Conservation (phyloP, 495 filamentous ascomycete genomes). For the Neurospora discreta region DNA sequence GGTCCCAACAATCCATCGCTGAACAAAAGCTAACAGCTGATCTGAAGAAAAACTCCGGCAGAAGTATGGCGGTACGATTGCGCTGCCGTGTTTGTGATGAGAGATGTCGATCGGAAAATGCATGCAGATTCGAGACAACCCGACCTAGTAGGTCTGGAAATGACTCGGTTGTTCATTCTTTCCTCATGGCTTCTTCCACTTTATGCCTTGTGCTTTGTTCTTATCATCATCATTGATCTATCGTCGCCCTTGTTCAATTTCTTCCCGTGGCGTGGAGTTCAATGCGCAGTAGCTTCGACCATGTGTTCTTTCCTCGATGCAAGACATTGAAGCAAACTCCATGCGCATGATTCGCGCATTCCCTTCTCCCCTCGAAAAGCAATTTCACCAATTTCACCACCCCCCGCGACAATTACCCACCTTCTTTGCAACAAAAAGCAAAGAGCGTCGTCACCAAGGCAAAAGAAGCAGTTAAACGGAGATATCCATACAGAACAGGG, state of each 20-base stretch:
- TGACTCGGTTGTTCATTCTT: not conserved
- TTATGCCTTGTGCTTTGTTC: not conserved
- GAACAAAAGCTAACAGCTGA: no score
- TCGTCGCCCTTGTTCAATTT: not conserved
- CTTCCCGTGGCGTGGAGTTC: not conserved
- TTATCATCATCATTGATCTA: not conserved
- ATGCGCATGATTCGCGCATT: no score
- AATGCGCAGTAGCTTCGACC: not conserved
- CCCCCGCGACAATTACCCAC: no score
- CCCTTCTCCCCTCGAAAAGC: no score
- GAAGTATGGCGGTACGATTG: not conserved
- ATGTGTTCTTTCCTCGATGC: not conserved
- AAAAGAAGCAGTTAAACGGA: no score
- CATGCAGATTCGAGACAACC: not conserved
- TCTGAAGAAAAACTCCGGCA: not conserved
- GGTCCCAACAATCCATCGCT: no score
- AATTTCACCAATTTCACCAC: no score
- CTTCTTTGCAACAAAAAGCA: no score
- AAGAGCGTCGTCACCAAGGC: no score
- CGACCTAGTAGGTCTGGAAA: not conserved
- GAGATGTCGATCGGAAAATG: not conserved
- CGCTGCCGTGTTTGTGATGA: not conserved
- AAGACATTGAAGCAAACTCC: not conserved
- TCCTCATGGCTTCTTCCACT: not conserved
- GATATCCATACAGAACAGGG: no score